Conservation (phyloP, 306 rosid species). For the Sicyos baderoa region DNA sequence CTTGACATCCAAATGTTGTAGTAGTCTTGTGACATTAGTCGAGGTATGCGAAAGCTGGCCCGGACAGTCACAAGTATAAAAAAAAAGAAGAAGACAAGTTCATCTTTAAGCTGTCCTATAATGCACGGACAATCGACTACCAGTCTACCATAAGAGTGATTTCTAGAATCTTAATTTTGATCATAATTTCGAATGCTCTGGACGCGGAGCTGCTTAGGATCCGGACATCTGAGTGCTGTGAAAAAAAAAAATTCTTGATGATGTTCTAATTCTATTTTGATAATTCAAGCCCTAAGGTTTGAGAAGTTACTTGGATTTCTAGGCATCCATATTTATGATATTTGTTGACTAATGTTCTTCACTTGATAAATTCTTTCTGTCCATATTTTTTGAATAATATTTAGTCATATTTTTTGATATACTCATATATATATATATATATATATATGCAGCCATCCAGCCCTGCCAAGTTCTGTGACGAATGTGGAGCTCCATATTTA, state of each 20-base stretch:
- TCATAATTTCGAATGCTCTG: not conserved
- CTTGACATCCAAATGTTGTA: too few species aligned
- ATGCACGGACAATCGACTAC: not conserved
- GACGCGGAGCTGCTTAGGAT: too few species aligned
- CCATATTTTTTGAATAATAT: too few species aligned
- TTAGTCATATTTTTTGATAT: not conserved
- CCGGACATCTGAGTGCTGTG: not conserved
- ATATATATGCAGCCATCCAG: slow-evolving; percentile 64
- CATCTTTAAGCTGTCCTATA: not conserved
- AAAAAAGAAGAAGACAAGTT: too few species aligned
- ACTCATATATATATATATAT: not conserved
- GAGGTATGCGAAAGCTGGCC: too few species aligned
- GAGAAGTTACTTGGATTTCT: too few species aligned
- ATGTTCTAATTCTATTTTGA: not conserved
- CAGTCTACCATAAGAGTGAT: not conserved
- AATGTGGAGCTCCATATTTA: slow-evolving; percentile 77
- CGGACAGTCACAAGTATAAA: too few species aligned
- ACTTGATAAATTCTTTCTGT: not conserved
- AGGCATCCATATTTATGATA: not conserved
- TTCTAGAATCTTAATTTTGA: not conserved
- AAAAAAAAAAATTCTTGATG: not conserved
- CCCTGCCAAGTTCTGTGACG: slow-evolving; percentile 84
- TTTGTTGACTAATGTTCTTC: not conserved
- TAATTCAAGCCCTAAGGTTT: too few species aligned
- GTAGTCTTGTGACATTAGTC: too few species aligned